Conservation (phyloP, 495 filamentous ascomycete genomes). For the Evernia prunastri region DNA sequence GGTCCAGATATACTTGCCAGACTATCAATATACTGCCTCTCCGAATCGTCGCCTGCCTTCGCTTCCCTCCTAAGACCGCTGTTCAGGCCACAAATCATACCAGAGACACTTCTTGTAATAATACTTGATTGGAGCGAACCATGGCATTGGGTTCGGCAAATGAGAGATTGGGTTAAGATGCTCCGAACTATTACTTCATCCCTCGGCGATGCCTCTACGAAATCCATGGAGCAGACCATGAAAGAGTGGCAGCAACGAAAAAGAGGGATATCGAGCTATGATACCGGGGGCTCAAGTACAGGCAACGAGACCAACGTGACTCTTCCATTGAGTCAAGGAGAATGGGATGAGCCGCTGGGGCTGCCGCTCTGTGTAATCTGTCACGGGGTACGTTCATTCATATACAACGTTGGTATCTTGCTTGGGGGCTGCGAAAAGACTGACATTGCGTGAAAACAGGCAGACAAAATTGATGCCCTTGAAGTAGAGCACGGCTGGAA, state of each 20-base stretch:
- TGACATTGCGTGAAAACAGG: constrained; percentile 40
- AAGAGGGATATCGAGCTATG: constrained; percentile 32
- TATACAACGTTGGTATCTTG: background rate
- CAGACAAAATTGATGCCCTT: constrained; percentile 80
- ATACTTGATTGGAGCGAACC: constrained; percentile 89
- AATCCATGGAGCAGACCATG: constrained; percentile 80
- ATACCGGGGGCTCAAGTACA: constrained; percentile 24
- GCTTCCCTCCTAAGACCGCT: constrained; percentile 77
- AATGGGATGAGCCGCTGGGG: constrained; percentile 89
- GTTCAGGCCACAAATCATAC: constrained; percentile 76
- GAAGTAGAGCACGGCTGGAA: constrained; percentile 87
- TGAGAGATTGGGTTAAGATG: constrained; percentile 81
- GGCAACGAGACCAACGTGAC: constrained; percentile 54
- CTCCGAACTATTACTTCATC: constrained; percentile 67
- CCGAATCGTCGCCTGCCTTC: constrained; percentile 74
- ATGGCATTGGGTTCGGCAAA: constrained; percentile 83
- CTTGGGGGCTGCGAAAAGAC: background rate
- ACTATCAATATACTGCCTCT: constrained; percentile 83
- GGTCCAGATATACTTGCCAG: constrained; percentile 76
- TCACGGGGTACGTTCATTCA: constrained; percentile 64
- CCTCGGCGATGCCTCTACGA: constrained; percentile 69
- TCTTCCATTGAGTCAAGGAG: constrained; percentile 78
- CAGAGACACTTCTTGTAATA: constrained; percentile 81
- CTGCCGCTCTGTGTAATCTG: constrained; percentile 88
- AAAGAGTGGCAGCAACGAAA: constrained; percentile 48